Percentiles rank a stretch among this genome's conserved stretches.
phyloP scores from a whole-genome alignment of 169 alveolate genomes.

The Eimeria brunetti region DNA sequence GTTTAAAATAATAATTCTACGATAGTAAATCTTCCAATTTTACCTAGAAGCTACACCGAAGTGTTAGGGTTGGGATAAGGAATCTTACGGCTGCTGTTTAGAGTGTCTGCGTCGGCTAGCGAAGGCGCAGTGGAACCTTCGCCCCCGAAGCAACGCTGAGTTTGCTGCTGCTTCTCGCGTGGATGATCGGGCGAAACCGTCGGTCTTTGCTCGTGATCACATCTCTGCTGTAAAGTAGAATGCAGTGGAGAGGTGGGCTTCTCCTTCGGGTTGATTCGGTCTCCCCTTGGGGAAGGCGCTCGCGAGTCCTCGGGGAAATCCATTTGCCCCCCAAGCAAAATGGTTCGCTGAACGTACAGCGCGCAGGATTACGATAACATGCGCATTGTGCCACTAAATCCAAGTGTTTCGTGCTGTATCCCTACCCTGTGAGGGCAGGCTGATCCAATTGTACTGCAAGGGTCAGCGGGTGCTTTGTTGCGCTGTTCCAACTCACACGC shows the following conservation, averaged over 20 bases:
- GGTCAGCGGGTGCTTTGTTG: background rate
- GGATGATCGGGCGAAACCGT: background rate
- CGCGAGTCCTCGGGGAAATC: background rate
- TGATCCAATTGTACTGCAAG: background rate
- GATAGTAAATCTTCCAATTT: no score
- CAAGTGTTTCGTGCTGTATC: background rate
- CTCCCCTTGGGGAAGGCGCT: background rate
- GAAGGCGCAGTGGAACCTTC: slow-evolving; percentile 38
- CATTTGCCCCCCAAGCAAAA: background rate
- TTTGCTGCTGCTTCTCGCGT: background rate
- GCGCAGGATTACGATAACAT: no score
- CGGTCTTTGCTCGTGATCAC: background rate
- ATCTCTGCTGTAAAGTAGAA: background rate
- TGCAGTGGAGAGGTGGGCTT: background rate
- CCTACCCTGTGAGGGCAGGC: background rate
- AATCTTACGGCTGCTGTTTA: slow-evolving; percentile 15
- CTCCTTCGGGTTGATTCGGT: no score
- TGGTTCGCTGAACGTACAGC: background rate
- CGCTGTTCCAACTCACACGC: background rate
- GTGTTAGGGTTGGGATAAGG: no score
- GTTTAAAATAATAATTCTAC: background rate
- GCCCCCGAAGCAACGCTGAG: background rate
- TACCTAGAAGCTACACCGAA: background rate
- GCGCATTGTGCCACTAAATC: background rate
- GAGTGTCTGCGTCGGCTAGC: slow-evolving; percentile 6